phyloP scores from a whole-genome alignment of 768 basidiomycete species.

The Boletus sensibilis region DNA sequence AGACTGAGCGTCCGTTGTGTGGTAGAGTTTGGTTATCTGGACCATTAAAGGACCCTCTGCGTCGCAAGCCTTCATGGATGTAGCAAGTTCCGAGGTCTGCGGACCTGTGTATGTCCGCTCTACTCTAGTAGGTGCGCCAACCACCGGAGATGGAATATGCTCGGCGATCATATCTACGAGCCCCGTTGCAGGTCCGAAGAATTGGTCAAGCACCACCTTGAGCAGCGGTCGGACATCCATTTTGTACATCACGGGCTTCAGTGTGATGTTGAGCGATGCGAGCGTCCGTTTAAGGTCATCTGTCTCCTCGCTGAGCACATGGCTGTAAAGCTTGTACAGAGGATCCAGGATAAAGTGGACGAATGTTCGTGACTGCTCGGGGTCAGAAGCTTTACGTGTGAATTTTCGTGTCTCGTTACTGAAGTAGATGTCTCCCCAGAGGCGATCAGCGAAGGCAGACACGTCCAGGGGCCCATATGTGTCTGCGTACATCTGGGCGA shows the following conservation, averaged over 20 bases:
- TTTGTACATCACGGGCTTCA: slow-evolving; percentile 95
- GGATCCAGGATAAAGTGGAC: slow-evolving; percentile 96
- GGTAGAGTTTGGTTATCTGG: slow-evolving; percentile 91
- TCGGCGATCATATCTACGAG: slow-evolving; percentile 91
- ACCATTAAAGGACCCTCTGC: slow-evolving; percentile 88
- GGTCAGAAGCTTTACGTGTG: slow-evolving; percentile 72
- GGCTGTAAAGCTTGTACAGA: slow-evolving; percentile 93
- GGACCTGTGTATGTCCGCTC: slow-evolving; percentile 88
- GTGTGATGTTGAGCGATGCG: slow-evolving; percentile 68
- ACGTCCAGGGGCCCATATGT: slow-evolving; percentile 86
- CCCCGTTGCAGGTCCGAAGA: slow-evolving; percentile 89
- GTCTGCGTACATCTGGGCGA: slow-evolving; percentile 95
- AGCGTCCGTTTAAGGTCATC: slow-evolving; percentile 85
- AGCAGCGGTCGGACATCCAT: slow-evolving; percentile 96
- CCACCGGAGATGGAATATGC: slow-evolving; percentile 81
- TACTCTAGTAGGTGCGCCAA: slow-evolving; percentile 61
- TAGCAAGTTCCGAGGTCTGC: slow-evolving; percentile 73
- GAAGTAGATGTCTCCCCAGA: slow-evolving; percentile 99
- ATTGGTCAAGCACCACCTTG: slow-evolving; percentile 91
- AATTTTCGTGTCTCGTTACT: slow-evolving; percentile 84
- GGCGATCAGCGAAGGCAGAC: slow-evolving; percentile 79
- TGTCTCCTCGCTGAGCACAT: slow-evolving; percentile 92
- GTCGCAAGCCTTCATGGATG: slow-evolving; percentile 80
- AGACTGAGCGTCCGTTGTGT: slow-evolving; percentile 93
- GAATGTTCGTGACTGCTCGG: slow-evolving; percentile 80